These are phyloP conservation scores for Rubia tinctorum DNA, from an alignment of 305 asterid species.

Conservation along the genomic window DNA sequence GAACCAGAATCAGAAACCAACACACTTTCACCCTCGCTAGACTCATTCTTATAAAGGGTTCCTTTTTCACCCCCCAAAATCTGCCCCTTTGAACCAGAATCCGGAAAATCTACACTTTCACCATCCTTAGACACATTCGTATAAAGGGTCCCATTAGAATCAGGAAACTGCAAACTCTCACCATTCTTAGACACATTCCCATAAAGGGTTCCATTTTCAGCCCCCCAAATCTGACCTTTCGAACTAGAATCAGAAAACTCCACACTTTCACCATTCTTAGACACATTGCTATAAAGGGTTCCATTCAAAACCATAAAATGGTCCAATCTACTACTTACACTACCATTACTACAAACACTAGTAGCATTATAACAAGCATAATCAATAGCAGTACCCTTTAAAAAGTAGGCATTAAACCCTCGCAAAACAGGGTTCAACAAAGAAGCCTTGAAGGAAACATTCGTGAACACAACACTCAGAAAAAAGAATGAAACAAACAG, in stretches of 20 bases:
- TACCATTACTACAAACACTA: constrained; percentile 19
- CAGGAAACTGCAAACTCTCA: constrained; percentile 25
- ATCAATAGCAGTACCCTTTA: background rate
- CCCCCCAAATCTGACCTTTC: constrained; percentile 23
- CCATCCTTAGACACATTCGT: constrained; percentile 30
- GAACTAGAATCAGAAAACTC: constrained; percentile 26
- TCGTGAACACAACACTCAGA: constrained; percentile 39
- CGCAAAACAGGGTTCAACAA: constrained; percentile 43
- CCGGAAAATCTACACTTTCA: constrained; percentile 25
- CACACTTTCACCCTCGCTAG: constrained; percentile 26
- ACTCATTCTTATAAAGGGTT: constrained; percentile 31
- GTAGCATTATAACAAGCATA: constrained; percentile 17
- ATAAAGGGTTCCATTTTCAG: constrained; percentile 19
- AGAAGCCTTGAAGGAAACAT: constrained; percentile 47
- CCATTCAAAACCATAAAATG: constrained; percentile 19
- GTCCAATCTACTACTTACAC: constrained; percentile 16
- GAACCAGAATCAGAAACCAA: constrained; percentile 20
- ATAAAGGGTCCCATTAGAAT: constrained; percentile 23
- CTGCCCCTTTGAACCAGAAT: constrained; percentile 11
- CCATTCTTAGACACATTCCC: constrained; percentile 32
- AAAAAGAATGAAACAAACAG: constrained; percentile 45
- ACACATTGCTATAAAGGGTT: constrained; percentile 28
- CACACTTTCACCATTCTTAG: constrained; percentile 20
- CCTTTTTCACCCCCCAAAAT: constrained; percentile 15
- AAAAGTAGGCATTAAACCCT: constrained; percentile 30